Conservation (phyloP, 345 rosid species). For the Hirschfeldia incana region DNA sequence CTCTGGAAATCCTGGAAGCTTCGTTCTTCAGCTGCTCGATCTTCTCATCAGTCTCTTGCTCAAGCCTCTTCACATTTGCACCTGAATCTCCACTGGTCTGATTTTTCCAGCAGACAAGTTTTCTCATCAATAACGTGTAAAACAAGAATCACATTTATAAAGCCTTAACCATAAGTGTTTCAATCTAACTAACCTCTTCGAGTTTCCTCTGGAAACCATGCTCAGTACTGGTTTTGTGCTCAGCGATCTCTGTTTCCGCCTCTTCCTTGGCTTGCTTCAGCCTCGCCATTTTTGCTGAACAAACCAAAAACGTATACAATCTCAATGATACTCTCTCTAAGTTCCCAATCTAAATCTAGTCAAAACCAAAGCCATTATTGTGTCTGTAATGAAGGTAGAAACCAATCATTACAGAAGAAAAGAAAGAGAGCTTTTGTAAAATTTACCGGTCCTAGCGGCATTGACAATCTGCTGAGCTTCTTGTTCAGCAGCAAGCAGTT, state of each 20-base stretch:
- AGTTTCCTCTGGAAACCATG: conserved; percentile 67
- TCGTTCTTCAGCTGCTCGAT: conserved; percentile 62
- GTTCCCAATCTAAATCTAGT: neutral
- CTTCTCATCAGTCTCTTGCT: conserved; percentile 68
- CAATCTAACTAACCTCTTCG: conserved; percentile 51
- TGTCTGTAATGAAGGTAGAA: too few relatives aligned
- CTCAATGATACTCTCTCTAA: conserved; percentile 15
- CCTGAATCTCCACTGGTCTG: conserved; percentile 93
- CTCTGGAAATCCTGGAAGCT: conserved; percentile 56
- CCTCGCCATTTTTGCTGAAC: conserved; percentile 70
- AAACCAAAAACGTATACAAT: conserved; percentile 1
- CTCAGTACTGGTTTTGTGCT: conserved; percentile 69
- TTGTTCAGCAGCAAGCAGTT: conserved; percentile 86
- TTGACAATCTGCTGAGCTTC: conserved; percentile 87
- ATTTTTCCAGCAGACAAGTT: neutral
- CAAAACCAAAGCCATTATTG: neutral
- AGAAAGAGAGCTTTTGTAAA: too few relatives aligned
- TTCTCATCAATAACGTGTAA: conserved; percentile 7
- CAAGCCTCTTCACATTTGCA: conserved; percentile 85
- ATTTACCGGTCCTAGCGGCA: conserved; percentile 63
- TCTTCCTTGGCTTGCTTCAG: conserved; percentile 89
- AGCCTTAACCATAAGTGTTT: neutral
- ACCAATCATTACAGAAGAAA: too few relatives aligned
- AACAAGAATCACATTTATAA: neutral
- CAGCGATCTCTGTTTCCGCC: conserved; percentile 73